phyloP scores from a whole-genome alignment of 2,329 filamentous ascomycete genomes.

The Diaporthe ilicicola region DNA sequence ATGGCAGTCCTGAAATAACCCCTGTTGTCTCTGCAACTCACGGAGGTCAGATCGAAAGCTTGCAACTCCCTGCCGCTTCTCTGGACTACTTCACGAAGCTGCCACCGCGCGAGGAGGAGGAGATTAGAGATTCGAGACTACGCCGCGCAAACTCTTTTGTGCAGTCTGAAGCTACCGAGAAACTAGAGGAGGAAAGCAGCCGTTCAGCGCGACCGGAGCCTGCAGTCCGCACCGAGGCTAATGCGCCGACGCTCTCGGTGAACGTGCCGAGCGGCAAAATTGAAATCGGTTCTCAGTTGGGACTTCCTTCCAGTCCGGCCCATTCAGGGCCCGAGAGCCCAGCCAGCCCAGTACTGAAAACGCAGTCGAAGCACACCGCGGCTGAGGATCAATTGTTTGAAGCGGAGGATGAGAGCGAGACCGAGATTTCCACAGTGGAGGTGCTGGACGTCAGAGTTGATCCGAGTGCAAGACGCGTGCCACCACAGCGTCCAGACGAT shows the following conservation, averaged over 20 bases:
- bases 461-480: constrained; percentile 51
- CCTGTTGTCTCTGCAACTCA: constrained; percentile 37
- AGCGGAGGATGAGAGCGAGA: constrained; percentile 41
- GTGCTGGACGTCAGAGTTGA: constrained; percentile 53
- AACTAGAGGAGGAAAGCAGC: not conserved
- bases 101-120: not conserved
- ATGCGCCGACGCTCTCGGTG: constrained; percentile 8
- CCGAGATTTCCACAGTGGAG: constrained; percentile 47
- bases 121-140: too few relatives aligned
- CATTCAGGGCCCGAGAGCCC: constrained; percentile 43
- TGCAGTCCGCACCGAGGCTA: not conserved
- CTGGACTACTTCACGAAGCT: constrained; percentile 18
- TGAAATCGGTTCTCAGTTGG: constrained; percentile 34
- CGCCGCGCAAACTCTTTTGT: not conserved
- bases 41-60: not conserved
- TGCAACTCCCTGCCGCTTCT: not conserved
- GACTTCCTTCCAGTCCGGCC: constrained; percentile 46
- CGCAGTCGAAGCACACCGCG: constrained; percentile 58
- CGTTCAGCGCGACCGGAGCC: not conserved
- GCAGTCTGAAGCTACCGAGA: not conserved
- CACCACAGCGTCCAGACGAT: constrained; percentile 35
- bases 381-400: constrained; percentile 59
- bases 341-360: constrained; percentile 47
- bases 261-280: not conserved
- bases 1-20: constrained; percentile 64